phyloP scores from a whole-genome alignment of 2,329 filamentous ascomycete species.

The Cercospora janseana region DNA sequence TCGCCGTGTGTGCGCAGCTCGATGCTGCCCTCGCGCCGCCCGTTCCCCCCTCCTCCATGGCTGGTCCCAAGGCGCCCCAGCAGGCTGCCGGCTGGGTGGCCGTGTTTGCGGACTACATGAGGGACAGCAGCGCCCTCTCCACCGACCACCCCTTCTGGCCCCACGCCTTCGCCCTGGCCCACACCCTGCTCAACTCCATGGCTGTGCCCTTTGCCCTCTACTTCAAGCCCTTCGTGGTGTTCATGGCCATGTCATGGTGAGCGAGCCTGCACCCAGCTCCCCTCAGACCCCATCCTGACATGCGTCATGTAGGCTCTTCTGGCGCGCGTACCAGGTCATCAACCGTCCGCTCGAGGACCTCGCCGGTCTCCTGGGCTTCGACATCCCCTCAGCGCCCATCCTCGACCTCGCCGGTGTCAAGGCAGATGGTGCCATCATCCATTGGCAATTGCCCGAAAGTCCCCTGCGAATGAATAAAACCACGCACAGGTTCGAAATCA shows the following conservation, averaged over 20 bases:
- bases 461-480: conserved; percentile 51
- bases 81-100: conserved; percentile 10
- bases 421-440: conserved; percentile 80
- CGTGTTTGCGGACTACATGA: conserved; percentile 8
- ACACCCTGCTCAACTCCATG: conserved; percentile 10
- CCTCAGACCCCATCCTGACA: background rate
- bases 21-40: background rate
- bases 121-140: background rate
- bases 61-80: conserved; percentile 8
- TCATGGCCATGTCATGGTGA: conserved; percentile 27
- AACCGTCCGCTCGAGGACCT: conserved; percentile 71
- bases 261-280: background rate
- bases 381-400: conserved; percentile 85
- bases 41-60: background rate
- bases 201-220: conserved; percentile 24
- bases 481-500: conserved; percentile 83
- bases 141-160: conserved; percentile 4
- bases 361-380: conserved; percentile 65
- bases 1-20: background rate
- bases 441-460: conserved; percentile 66
- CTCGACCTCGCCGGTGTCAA: conserved; percentile 89
- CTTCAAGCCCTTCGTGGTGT: conserved; percentile 27
- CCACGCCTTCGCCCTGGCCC: background rate
- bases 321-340: conserved; percentile 82
- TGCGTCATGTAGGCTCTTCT: conserved; percentile 54